phyloP scores from a whole-genome alignment of 169 alveolate species.

The Plasmodium blacklocki region DNA sequence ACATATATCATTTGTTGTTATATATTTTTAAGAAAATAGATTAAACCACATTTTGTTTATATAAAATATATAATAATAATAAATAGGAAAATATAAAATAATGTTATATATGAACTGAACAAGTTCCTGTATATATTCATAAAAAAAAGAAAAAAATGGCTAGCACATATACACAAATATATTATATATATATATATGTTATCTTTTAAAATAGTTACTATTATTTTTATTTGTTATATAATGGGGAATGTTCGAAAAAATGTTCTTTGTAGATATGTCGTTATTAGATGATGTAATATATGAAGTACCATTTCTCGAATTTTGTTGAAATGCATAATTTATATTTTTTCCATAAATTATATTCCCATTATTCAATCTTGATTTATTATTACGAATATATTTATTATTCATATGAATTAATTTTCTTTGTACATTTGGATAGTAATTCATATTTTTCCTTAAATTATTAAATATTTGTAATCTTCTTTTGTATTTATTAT shows the following conservation, averaged over 20 bases:
- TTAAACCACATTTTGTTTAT: too few relatives aligned
- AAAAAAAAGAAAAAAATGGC: too few relatives aligned
- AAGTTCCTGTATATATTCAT: too few relatives aligned
- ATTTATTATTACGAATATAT: slow-evolving; percentile 28
- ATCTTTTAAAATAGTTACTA: slow-evolving; percentile 24
- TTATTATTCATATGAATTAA: slow-evolving; percentile 45
- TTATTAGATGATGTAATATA: slow-evolving; percentile 26
- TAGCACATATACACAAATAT: neutral
- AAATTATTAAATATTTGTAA: neutral
- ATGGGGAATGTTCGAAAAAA: slow-evolving; percentile 22
- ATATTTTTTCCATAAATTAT: slow-evolving; percentile 10
- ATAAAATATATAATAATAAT: too few relatives aligned
- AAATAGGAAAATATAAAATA: too few relatives aligned
- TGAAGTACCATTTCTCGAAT: slow-evolving; percentile 11
- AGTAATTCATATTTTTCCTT: slow-evolving; percentile 11
- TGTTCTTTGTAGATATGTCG: slow-evolving; percentile 21
- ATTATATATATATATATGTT: neutral
- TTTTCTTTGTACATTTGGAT: slow-evolving; percentile 8
- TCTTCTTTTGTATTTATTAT: slow-evolving; percentile 24
- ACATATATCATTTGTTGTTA: too few relatives aligned
- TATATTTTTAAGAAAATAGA: too few relatives aligned
- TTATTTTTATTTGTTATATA: slow-evolving; percentile 34
- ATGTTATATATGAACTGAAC: too few relatives aligned
- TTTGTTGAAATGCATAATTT: slow-evolving; percentile 29
- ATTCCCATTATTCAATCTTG: slow-evolving; percentile 24